Percentiles rank a stretch among this genome's conserved stretches.
These are phyloP conservation scores for Beta macrorhiza DNA, from an alignment of 179 eudicot species.

Conservation along the genomic window DNA sequence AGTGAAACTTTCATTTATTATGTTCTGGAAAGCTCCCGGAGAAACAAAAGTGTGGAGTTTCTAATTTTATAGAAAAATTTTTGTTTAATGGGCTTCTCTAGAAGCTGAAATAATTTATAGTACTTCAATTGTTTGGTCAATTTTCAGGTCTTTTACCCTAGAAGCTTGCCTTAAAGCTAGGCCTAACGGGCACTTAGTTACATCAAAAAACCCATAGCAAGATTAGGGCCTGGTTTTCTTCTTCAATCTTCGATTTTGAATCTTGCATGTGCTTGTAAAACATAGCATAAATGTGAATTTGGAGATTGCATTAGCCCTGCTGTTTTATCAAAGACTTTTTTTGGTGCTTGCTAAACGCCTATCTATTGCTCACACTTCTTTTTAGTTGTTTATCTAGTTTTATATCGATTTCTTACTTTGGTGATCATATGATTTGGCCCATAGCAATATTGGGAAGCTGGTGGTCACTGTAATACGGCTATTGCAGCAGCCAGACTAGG, in stretches of 20 bases:
- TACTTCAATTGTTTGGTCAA: no score
- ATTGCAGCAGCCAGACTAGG: constrained; percentile 97
- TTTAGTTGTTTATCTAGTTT: not conserved
- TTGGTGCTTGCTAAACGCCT: not conserved
- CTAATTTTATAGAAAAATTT: no score
- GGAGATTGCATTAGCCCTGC: not conserved
- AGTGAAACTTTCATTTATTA: no score
- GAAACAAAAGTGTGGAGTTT: no score
- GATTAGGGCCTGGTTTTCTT: not conserved
- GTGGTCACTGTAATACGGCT: constrained; percentile 90
- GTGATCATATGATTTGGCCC: constrained; percentile 19
- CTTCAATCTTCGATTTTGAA: not conserved
- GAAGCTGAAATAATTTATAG: no score
- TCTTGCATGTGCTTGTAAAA: not conserved
- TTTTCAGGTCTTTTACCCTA: not conserved
- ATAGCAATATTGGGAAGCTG: constrained; percentile 97
- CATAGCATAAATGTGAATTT: not conserved
- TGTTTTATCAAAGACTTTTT: not conserved
- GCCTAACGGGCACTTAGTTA: not conserved
- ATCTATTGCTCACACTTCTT: not conserved
- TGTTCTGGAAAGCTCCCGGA: no score
- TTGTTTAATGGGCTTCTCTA: no score
- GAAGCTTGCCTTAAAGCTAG: not conserved
- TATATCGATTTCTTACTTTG: not conserved
- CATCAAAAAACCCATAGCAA: constrained; percentile 1